Percentiles rank a stretch among this genome's conserved stretches.
Evolutionary conservation across 2,329 filamentous ascomycete genomes (phyloP).

Genomic region (Phaeosphaeriaceae sp.): DNA sequence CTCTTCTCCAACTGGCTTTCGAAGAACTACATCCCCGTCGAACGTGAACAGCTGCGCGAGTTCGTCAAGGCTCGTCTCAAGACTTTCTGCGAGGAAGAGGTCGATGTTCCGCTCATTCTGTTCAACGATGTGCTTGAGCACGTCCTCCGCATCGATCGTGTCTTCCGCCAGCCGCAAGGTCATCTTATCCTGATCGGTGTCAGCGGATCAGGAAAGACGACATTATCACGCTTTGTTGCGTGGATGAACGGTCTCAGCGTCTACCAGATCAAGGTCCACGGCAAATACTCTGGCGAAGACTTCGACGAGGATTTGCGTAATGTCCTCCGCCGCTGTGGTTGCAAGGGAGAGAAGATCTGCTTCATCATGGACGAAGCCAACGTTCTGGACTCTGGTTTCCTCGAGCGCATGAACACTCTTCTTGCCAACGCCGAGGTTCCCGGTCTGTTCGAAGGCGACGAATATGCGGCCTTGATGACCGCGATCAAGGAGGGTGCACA

Average conservation of each 20-base stretch:
- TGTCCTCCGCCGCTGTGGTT: slow-evolving; percentile 90
- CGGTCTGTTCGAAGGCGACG: slow-evolving; percentile 98
- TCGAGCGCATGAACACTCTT: slow-evolving; percentile 98
- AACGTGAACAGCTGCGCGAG: slow-evolving; percentile 91
- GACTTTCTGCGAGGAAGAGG: slow-evolving; percentile 99
- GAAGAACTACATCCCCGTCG: slow-evolving; percentile 97
- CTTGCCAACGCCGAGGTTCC: slow-evolving; percentile 99
- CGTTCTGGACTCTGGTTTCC: slow-evolving; percentile 96
- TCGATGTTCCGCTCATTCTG: slow-evolving; percentile 96
- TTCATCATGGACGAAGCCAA: slow-evolving; percentile 99
- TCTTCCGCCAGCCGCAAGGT: slow-evolving; percentile 97
- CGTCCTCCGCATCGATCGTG: slow-evolving; percentile 95
- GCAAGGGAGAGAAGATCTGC: slow-evolving; percentile 99
- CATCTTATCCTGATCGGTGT: slow-evolving; percentile 99
- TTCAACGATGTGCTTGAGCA: slow-evolving; percentile 99
- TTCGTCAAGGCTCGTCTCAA: slow-evolving; percentile 97
- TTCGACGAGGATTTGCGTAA: slow-evolving; percentile 97
- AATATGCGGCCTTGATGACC: slow-evolving; percentile 98
- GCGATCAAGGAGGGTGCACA: slow-evolving; percentile 98
- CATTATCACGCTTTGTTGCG: slow-evolving; percentile 93
- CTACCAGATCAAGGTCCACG: slow-evolving; percentile 99
- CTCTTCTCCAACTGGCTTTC: slow-evolving; percentile 99
- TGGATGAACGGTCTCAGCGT: slow-evolving; percentile 99
- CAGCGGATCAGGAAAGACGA: slow-evolving; percentile 98
- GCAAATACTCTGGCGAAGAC: slow-evolving; percentile 96